Evolutionary conservation across 257 asterid species (phyloP).

Genomic region (Salvia rosmarinus): DNA sequence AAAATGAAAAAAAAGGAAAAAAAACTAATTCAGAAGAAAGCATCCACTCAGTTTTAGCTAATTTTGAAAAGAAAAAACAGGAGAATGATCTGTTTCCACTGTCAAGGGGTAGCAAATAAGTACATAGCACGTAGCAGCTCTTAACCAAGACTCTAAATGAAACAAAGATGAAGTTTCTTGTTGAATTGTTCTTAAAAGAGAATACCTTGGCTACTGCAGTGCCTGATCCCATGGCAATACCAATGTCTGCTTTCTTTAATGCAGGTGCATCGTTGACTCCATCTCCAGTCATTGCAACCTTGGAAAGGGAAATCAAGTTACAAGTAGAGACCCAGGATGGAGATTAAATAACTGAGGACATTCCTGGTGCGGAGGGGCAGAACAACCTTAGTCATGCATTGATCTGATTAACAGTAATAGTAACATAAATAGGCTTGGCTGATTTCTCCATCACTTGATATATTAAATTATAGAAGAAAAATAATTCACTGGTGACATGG

Average conservation of each 20-base stretch:
- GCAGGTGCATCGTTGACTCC: constrained; percentile 99
- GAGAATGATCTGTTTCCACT: constrained; percentile 19
- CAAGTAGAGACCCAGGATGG: constrained; percentile 15
- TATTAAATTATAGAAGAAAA: not conserved
- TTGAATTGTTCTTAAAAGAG: constrained; percentile 10
- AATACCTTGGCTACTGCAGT: constrained; percentile 98
- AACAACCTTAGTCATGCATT: constrained; percentile 26
- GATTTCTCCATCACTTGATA: constrained; percentile 20
- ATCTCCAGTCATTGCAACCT: constrained; percentile 99
- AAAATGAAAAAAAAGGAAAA: constrained; percentile 46
- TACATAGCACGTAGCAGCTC: constrained; percentile 8
- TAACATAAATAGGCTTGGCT: constrained; percentile 9
- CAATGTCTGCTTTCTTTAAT: constrained; percentile 93
- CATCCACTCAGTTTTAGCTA: constrained; percentile 28
- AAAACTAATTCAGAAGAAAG: constrained; percentile 30
- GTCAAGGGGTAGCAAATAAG: constrained; percentile 11
- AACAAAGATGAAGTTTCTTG: not conserved
- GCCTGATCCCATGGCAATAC: constrained; percentile 99
- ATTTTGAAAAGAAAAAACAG: not conserved
- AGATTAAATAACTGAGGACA: constrained; percentile 23
- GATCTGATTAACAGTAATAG: constrained; percentile 14
- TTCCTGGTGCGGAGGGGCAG: constrained; percentile 4
- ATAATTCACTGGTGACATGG: constrained; percentile 10
- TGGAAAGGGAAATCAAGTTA: constrained; percentile 34
- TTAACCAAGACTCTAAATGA: constrained; percentile 8